These are phyloP conservation scores for Hexamita inflata DNA, from an alignment of 208 protist species.

Conservation along the genomic window DNA sequence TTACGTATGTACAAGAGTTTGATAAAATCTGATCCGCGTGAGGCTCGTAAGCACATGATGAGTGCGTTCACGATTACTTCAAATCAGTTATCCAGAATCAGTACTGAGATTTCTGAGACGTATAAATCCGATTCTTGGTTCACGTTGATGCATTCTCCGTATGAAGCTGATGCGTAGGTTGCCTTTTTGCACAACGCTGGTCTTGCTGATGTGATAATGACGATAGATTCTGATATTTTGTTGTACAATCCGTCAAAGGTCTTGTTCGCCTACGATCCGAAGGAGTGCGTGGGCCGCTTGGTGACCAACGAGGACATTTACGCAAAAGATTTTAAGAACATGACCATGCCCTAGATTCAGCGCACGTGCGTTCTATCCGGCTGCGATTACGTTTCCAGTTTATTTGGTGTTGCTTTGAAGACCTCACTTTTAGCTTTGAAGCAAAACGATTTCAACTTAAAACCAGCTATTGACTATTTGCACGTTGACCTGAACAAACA, in stretches of 20 bases:
- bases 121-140: neutral
- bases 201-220: constrained; percentile 13
- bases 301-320: neutral
- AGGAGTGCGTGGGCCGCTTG: neutral
- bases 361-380: neutral
- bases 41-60: neutral
- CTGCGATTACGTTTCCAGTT: constrained; percentile 17
- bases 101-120: neutral
- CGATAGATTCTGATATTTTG: constrained; percentile 19
- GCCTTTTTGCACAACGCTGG: constrained; percentile 2
- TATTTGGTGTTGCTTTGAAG: constrained; percentile 11
- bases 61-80: neutral
- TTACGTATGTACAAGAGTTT: neutral
- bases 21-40: neutral
- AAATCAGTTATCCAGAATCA: neutral
- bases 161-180: constrained; percentile 18
- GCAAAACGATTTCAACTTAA: too few relatives aligned
- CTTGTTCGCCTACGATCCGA: neutral
- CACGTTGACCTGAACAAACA: too few relatives aligned
- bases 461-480: too few relatives aligned
- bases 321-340: neutral
- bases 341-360: neutral
- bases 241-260: neutral
- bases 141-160: neutral
- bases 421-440: neutral